phyloP scores from a whole-genome alignment of 2,329 filamentous ascomycete species.

The Ophiosphaerella korrae region DNA sequence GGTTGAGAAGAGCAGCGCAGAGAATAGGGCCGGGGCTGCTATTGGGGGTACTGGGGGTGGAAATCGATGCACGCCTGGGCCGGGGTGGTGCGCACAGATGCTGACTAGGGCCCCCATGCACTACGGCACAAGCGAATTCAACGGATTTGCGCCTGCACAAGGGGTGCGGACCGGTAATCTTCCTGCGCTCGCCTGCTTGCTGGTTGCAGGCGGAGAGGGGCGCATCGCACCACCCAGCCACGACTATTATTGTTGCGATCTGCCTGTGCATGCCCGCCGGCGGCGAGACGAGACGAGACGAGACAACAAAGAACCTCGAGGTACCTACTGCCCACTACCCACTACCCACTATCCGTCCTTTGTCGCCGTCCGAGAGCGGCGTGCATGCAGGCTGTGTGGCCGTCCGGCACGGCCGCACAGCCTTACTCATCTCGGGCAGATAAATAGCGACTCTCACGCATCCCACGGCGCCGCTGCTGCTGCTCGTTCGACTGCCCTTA shows the following conservation, averaged over 20 bases:
- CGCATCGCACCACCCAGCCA: background rate
- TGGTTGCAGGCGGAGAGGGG: conserved; percentile 17
- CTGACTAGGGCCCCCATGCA: conserved; percentile 22
- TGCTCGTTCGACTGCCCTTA: background rate
- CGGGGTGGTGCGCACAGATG: conserved; percentile 10
- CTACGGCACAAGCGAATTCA: conserved; percentile 20
- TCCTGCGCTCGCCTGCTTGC: conserved; percentile 12
- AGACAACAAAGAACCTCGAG: conserved; percentile 20
- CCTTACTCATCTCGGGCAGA: conserved; percentile 9
- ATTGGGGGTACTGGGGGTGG: conserved; percentile 9
- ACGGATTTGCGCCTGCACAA: conserved; percentile 30
- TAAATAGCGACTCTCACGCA: background rate
- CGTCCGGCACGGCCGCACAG: conserved; percentile 27
- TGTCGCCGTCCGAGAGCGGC: conserved; percentile 17
- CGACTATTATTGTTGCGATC: background rate
- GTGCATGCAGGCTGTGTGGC: too few species aligned
- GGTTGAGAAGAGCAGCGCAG: conserved; percentile 42
- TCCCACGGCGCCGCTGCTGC: background rate
- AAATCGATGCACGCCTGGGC: conserved; percentile 35
- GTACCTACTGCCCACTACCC: conserved; percentile 7
- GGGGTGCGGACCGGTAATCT: conserved; percentile 22
- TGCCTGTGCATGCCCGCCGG: conserved; percentile 8
- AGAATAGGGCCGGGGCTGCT: conserved; percentile 40
- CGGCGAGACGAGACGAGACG: conserved; percentile 14
- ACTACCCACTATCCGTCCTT: background rate